Base-by-base conservation (phyloP, 192 early-diverging fungal species). In the Tieghemiomyces parasiticus region DNA sequence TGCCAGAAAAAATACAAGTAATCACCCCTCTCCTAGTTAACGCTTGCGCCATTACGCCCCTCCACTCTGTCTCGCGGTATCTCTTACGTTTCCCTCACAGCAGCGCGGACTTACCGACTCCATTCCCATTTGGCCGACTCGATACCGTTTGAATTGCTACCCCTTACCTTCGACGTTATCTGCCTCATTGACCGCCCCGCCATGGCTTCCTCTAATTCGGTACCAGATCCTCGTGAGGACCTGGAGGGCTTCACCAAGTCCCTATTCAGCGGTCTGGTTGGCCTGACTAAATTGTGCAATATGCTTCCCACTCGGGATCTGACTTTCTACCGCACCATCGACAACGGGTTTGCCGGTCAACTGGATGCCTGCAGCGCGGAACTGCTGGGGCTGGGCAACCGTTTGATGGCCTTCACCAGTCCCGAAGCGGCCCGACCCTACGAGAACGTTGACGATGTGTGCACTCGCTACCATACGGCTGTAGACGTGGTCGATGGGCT, bases 401-500 rank as follows among this genome's bases (percentile, higher is more conserved):
- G 28, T 3, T 2, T 46, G 13, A 3, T 46, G 12, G 28, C 19
- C 26, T 22, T 28, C 20, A 24, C 59, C 1, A 32, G 16, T 9
- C n/a, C 42, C 2, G 55, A 58, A 58, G n/a, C 55, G 10, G 35
- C 35, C 4, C 20, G 31, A 38, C 25, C 13, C 30, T 47, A 30
- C 3, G n/a, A 49, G 35, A 32, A 30, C 26, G 59, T 60, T 19
- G 59, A 60, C 6, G 24, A 46, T 12, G 47, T 60, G 14, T n/a
- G n/a, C 14, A 26, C 22, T 19, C 19, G 33, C 30, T 60, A 31
- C 31, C 26, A 49, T 19, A 12, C 29, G 29, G 31, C 46, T 19
- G 34, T 47, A 1, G 59, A 60, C 22, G 59, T 60, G 59, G 31
- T 47, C 25, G 59, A 60, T 32, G 35, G 35, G 19, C 34, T 60